Percentiles rank a stretch among this genome's conserved stretches.
These are phyloP conservation scores for Beverwykella pulmonaria DNA, from an alignment of 495 filamentous ascomycete species.

Conservation along the genomic window DNA sequence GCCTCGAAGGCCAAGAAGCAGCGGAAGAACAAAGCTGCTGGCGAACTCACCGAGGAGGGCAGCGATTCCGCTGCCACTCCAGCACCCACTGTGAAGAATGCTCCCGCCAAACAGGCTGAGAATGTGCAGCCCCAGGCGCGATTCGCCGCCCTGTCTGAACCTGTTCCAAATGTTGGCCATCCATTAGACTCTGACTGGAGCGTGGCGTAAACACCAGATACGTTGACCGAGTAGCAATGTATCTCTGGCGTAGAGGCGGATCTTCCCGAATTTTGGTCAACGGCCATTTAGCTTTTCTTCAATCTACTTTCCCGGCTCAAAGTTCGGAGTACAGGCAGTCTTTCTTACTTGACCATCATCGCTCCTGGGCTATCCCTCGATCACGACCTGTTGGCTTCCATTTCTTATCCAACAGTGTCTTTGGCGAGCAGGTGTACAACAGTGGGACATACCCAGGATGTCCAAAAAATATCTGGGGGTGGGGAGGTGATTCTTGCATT, in stretches of 20 bases:
- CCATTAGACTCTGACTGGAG: constrained; percentile 65
- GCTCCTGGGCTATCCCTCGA: background rate
- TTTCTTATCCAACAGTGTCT: background rate
- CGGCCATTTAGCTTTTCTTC: background rate
- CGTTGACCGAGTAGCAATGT: background rate
- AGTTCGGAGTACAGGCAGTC: background rate
- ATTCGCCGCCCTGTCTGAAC: constrained; percentile 15
- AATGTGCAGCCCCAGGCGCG: constrained; percentile 6
- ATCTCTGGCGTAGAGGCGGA: background rate
- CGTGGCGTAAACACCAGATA: constrained; percentile 41
- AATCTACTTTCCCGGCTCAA: background rate
- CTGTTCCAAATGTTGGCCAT: constrained; percentile 17
- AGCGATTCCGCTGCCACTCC: constrained; percentile 19
- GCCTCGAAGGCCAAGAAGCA: constrained; percentile 66
- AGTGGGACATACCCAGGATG: constrained; percentile 1
- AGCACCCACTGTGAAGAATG: constrained; percentile 9
- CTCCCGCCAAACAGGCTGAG: constrained; percentile 5
- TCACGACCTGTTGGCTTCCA: background rate
- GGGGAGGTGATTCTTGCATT: constrained; percentile 18
- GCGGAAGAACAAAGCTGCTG: constrained; percentile 56
- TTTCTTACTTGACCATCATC: background rate
- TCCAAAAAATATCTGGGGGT: background rate
- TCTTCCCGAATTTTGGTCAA: background rate
- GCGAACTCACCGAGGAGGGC: constrained; percentile 44
- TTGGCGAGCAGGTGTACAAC: constrained; percentile 21